phyloP scores from a whole-genome alignment of 2,329 filamentous ascomycete species.

The Epicoccum nigrum region DNA sequence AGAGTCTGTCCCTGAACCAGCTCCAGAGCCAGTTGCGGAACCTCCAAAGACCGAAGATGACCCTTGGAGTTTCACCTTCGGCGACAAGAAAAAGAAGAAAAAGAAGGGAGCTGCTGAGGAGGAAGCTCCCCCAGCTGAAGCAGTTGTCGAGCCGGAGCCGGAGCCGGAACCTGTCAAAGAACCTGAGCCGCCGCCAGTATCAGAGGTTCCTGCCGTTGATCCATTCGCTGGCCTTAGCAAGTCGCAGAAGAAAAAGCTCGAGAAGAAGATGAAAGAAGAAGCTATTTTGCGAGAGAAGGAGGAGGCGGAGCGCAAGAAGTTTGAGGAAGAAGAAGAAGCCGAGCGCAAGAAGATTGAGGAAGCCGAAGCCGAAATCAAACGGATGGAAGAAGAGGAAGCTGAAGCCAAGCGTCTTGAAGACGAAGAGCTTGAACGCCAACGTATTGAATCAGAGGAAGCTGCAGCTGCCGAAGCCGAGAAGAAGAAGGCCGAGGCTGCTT shows the following conservation, averaged over 20 bases:
- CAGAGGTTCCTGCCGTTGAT: conserved; percentile 46
- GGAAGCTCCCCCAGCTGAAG: conserved; percentile 15
- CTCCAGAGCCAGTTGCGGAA: conserved; percentile 30
- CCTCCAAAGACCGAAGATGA: conserved; percentile 35
- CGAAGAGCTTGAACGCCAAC: conserved; percentile 32
- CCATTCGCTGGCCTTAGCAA: conserved; percentile 40
- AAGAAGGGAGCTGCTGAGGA: conserved; percentile 35
- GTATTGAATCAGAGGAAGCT: conserved; percentile 32
- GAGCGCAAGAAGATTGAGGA: conserved; percentile 27
- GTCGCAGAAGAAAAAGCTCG: conserved; percentile 38
- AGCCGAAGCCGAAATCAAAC: conserved; percentile 27
- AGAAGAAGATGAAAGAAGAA: conserved; percentile 48
- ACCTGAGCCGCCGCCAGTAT: conserved; percentile 41
- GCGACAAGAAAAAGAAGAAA: conserved; percentile 39
- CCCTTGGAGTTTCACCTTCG: conserved; percentile 36
- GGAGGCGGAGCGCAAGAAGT: background rate
- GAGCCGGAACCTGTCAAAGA: conserved; percentile 26
- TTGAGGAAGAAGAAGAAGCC: conserved; percentile 26
- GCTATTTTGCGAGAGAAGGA: conserved; percentile 30
- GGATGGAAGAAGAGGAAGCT: conserved; percentile 26
- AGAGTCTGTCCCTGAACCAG: conserved; percentile 30
- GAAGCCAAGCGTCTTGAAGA: conserved; percentile 34
- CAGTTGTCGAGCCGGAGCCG: conserved; percentile 30
- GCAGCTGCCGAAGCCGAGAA: conserved; percentile 31
- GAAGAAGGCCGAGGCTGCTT: conserved; percentile 46